Conservation (phyloP, 2,329 filamentous ascomycete genomes). For the Fusarium bulbicola region DNA sequence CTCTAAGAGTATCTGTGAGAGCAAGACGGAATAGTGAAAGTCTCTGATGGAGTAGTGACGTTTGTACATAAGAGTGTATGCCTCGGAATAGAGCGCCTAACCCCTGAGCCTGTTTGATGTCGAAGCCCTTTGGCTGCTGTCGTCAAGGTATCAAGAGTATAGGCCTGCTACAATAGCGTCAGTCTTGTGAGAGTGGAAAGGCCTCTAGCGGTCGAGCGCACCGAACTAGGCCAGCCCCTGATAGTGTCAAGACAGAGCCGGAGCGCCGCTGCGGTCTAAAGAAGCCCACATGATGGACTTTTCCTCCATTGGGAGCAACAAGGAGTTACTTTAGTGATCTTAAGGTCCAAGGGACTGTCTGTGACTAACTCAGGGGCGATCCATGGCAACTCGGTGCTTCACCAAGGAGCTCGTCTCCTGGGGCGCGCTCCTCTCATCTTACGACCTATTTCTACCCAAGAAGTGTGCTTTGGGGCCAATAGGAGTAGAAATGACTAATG, state of each 20-base stretch:
- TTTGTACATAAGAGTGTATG: rapidly evolving
- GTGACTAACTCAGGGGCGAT: too few species aligned
- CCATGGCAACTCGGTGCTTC: neutral
- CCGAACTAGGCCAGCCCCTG: neutral
- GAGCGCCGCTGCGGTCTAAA: neutral
- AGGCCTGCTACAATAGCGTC: rapidly evolving
- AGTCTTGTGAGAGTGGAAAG: rapidly evolving
- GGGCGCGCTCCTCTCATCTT: neutral
- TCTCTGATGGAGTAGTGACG: neutral
- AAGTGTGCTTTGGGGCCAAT: neutral
- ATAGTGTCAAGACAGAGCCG: neutral
- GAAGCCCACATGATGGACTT: neutral
- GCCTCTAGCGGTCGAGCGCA: neutral
- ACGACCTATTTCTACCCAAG: too few species aligned
- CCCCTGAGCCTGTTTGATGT: neutral
- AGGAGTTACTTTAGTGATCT: rapidly evolving
- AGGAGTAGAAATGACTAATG: neutral
- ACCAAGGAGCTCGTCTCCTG: neutral
- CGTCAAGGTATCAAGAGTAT: neutral
- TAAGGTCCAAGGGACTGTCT: neutral
- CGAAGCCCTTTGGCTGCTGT: neutral
- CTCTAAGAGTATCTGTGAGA: rapidly evolving
- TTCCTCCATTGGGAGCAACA: rapidly evolving
- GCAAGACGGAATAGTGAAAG: neutral
- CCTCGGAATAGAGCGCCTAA: too few species aligned